A percentile compares a stretch with the other conserved stretches of the same genome.
These are phyloP conservation scores for Trematosphaeria pertusa DNA, from an alignment of 2,329 filamentous ascomycete species.

Conservation along the genomic window DNA sequence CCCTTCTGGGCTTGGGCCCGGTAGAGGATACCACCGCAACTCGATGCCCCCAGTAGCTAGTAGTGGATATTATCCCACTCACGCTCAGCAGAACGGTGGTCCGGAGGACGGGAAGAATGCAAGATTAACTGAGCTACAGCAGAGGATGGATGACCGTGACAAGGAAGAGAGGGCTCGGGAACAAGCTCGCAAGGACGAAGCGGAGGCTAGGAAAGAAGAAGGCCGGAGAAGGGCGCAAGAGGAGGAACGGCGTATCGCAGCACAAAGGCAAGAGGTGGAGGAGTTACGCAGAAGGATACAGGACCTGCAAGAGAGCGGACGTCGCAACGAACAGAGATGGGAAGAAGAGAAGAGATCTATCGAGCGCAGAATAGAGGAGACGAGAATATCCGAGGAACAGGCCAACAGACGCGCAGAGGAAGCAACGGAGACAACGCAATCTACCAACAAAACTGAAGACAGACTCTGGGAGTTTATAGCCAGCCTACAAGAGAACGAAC, in stretches of 20 bases:
- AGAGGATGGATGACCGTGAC: background rate
- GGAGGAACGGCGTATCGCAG: background rate
- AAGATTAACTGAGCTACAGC: background rate
- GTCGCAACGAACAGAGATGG: background rate
- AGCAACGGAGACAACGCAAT: too few species aligned
- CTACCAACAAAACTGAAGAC: background rate
- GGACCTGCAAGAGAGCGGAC: background rate
- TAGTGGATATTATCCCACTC: background rate
- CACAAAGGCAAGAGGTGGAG: background rate
- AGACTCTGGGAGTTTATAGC: background rate
- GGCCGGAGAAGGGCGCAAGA: background rate
- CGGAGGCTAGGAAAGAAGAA: constrained; percentile 5
- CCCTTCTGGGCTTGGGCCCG: too few species aligned
- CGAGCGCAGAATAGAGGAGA: background rate
- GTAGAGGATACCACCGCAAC: too few species aligned
- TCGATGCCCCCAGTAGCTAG: background rate
- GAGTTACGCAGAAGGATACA: background rate
- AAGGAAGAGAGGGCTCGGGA: background rate
- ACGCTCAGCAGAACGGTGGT: background rate
- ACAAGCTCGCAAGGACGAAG: background rate
- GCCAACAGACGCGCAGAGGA: background rate
- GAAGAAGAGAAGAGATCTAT: constrained; percentile 2
- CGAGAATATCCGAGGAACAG: background rate
- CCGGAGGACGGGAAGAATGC: background rate
- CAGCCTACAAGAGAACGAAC: background rate